Conservation (phyloP, 2,329 filamentous ascomycete genomes). For the Magnaporthiopsis rhizophila region DNA sequence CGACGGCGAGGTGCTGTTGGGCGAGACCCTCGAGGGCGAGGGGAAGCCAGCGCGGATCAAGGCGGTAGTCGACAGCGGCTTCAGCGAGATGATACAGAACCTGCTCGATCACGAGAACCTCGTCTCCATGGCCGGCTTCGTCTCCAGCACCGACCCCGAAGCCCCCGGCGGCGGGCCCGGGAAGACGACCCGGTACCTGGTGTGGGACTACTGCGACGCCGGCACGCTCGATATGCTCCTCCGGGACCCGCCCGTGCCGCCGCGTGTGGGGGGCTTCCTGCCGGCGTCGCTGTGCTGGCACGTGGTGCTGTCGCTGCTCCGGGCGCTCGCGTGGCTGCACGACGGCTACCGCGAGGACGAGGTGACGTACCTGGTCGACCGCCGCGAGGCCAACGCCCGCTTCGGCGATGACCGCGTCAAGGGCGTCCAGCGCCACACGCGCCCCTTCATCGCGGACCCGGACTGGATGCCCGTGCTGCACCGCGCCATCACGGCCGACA, state of each 20-base stretch:
- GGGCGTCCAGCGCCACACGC: background rate
- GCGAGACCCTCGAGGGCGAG: constrained; percentile 16
- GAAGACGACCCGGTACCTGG: constrained; percentile 22
- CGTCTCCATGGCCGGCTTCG: constrained; percentile 30
- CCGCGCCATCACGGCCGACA: constrained; percentile 34
- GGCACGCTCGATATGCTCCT: constrained; percentile 36
- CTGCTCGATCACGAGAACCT: constrained; percentile 44
- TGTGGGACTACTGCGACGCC: constrained; percentile 47
- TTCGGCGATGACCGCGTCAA: constrained; percentile 1
- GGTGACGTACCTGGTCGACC: constrained; percentile 6
- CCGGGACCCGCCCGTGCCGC: constrained; percentile 15
- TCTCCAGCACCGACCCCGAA: background rate
- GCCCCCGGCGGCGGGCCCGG: constrained; percentile 12
- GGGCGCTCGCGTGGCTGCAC: constrained; percentile 45
- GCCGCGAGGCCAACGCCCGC: background rate
- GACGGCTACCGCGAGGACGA: constrained; percentile 30
- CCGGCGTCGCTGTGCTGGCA: constrained; percentile 50
- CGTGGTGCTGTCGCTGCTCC: constrained; percentile 37
- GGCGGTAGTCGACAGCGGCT: constrained; percentile 19
- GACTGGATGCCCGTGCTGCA: constrained; percentile 45
- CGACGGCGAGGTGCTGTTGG: constrained; percentile 26
- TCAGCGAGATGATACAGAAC: constrained; percentile 21
- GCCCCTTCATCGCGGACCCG: constrained; percentile 7
- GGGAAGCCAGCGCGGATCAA: constrained; percentile 12
- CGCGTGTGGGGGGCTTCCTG: constrained; percentile 25